Base-by-base conservation (phyloP, 805 yeast genomes). In the Barnettozyma wickerhamii region DNA sequence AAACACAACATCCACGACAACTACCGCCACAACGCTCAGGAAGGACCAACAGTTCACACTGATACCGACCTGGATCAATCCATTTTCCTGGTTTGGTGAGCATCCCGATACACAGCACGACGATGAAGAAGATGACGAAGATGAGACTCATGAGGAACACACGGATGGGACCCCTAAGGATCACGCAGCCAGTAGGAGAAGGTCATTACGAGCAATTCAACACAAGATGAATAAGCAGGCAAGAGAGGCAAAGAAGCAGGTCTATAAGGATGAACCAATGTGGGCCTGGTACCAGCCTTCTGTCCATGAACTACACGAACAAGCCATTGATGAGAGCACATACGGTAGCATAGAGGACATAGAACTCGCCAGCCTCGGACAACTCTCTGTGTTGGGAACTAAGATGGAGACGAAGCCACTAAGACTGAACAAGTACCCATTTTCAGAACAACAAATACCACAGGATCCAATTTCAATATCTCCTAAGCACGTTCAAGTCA, bases 231-330 rank as follows among this genome's bases (percentile, higher is more conserved):
- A 43, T 33, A 50, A 32, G 28, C 37, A 41, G 5, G 6, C 46
- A 4, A 53, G 45, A 33, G 59, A 52, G 17, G 42, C 47, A 4
- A 53, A 46, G 30, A 50, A 41, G 30, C 48, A 46, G 3, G 41
- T 52, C 1, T 40, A 43, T 19, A 44, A 13, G 23, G 30, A 37
- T 4, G 58, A 55, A 30, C 35, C 53, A 4, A 37, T 47, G 3
- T 56, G 59, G 59, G 53, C 53, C 5, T 56, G 60, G 60, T 53
- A 48, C 31, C 53, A 33, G 19, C 45, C 51, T 12, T 29, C 26
- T 2, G 26, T 9, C 26, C 26, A n/a, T 19, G 5, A 3, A n/a
- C 31, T 14, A 35, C 35, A 28, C 30, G 31, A 35, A 17, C 38
- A 32, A 19, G 19, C 36, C 23, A n/a, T n/a, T n/a, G n/a, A n/a